Evolutionary conservation across 1,284 basidiomycete genomes (phyloP).

Genomic region (Sanghuangporus weigelae): DNA sequence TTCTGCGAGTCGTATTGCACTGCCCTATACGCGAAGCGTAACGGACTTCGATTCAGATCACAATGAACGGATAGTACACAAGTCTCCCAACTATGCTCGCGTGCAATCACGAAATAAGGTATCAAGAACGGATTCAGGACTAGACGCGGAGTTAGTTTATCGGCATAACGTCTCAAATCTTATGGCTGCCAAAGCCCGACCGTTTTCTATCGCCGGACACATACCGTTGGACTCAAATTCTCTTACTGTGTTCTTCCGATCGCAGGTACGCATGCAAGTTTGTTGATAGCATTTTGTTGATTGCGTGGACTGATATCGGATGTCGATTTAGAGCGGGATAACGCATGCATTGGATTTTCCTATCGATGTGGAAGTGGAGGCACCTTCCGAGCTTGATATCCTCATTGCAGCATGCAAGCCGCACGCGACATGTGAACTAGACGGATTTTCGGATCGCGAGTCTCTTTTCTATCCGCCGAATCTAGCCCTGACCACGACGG

Average conservation of each 20-base stretch:
- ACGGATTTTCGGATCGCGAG: slow-evolving; percentile 53
- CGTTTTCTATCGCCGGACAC: slow-evolving; percentile 62
- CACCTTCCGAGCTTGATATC: slow-evolving; percentile 74
- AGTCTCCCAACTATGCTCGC: slow-evolving; percentile 4
- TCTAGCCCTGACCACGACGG: slow-evolving; percentile 65
- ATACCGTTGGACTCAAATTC: slow-evolving; percentile 66
- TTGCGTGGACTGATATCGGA: slow-evolving; percentile 3
- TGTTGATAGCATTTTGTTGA: slow-evolving; percentile 10
- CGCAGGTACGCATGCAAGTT: slow-evolving; percentile 47
- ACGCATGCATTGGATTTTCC: slow-evolving; percentile 78
- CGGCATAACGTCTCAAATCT: slow-evolving; percentile 52
- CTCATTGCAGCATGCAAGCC: slow-evolving; percentile 70
- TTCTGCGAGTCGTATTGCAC: slow-evolving; percentile 14
- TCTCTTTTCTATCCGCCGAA: slow-evolving; percentile 68
- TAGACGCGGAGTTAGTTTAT: slow-evolving; percentile 49
- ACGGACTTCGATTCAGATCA: slow-evolving; percentile 42
- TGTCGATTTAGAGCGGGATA: slow-evolving; percentile 55
- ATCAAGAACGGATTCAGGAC: slow-evolving; percentile 22
- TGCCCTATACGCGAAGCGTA: slow-evolving; percentile 29
- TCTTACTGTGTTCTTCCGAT: slow-evolving; percentile 71
- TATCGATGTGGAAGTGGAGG: slow-evolving; percentile 66
- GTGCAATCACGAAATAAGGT: background rate
- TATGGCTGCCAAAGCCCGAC: slow-evolving; percentile 51
- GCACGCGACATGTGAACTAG: slow-evolving; percentile 49
- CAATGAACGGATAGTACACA: slow-evolving; percentile 5